phyloP scores from a whole-genome alignment of 805 yeast genomes.

The Starmerella davenportii region DNA sequence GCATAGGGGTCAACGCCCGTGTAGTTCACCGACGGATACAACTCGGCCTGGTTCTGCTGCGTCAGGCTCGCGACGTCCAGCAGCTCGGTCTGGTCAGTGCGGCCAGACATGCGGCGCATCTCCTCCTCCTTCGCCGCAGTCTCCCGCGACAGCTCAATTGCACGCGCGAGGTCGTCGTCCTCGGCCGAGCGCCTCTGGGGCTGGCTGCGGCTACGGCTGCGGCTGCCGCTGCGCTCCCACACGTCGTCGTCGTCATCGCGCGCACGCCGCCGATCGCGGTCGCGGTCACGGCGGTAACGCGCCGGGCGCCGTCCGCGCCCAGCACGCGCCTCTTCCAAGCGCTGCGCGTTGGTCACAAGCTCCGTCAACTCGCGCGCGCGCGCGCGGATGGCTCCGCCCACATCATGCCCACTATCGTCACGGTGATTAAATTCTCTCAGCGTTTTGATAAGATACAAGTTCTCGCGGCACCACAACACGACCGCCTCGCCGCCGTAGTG shows the following conservation, averaged over 20 bases:
- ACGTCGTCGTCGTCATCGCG: conserved; percentile 18
- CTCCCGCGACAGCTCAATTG: conserved; percentile 57
- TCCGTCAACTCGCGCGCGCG: conserved; percentile 78
- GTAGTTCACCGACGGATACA: conserved; percentile 7
- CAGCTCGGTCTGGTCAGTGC: conserved; percentile 24
- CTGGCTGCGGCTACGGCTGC: conserved; percentile 20
- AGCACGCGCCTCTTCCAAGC: conserved; percentile 51
- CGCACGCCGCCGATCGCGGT: conserved; percentile 6
- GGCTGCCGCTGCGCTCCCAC: conserved; percentile 9
- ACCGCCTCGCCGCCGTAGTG: conserved; percentile 76
- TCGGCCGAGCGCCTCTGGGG: conserved; percentile 27
- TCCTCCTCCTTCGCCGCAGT: conserved; percentile 63
- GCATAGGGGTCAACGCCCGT: conserved; percentile 2
- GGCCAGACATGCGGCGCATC: conserved; percentile 30
- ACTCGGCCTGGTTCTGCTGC: conserved; percentile 39
- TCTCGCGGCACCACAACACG: conserved; percentile 81
- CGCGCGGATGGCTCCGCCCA: conserved; percentile 72
- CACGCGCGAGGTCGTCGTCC: conserved; percentile 63
- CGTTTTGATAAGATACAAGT: conserved; percentile 72
- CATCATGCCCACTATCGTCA: conserved; percentile 65
- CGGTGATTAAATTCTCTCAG: conserved; percentile 71
- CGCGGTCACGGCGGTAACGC: conserved; percentile 4
- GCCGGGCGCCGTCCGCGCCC: conserved; percentile 12
- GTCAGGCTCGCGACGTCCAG: conserved; percentile 55
- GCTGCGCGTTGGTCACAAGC: conserved; percentile 64